Evolutionary conservation across 2,329 filamentous ascomycete species (phyloP).

Genomic region (Talaromyces albobiverticillius): DNA sequence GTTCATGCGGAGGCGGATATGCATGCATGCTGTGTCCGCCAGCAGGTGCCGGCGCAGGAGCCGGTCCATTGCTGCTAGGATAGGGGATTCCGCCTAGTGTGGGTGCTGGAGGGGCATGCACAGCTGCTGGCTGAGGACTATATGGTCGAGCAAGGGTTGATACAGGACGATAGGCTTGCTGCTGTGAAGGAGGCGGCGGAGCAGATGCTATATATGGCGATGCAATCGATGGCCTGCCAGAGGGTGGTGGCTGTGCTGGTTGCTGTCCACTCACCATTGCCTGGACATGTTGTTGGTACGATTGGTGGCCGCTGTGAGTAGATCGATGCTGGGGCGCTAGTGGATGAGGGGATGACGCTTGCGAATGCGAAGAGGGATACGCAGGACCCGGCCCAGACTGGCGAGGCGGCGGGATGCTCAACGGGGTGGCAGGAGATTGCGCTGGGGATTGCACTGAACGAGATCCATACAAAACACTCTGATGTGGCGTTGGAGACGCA

Average conservation of each 20-base stretch:
- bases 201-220: constrained; percentile 24
- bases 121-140: constrained; percentile 35
- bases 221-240: constrained; percentile 34
- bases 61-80: constrained; percentile 17
- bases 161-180: constrained; percentile 19
- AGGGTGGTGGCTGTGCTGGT: not conserved
- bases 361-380: constrained; percentile 24
- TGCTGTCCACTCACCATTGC: constrained; percentile 37
- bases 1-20: constrained; percentile 10
- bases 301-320: constrained; percentile 23
- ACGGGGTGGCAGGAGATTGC: constrained; percentile 27
- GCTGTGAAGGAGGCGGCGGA: constrained; percentile 20
- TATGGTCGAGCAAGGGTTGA: constrained; percentile 39
- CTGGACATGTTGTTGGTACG: constrained; percentile 38
- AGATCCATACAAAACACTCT: constrained; percentile 28
- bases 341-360: constrained; percentile 22
- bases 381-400: constrained; percentile 23
- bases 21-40: constrained; percentile 6
- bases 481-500: constrained; percentile 31
- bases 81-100: constrained; percentile 27
- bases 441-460: constrained; percentile 31
- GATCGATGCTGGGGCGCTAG: constrained; percentile 19
- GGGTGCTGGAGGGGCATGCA: constrained; percentile 22
- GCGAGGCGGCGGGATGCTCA: constrained; percentile 28
- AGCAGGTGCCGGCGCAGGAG: not conserved